Conservation (phyloP, 2,329 filamentous ascomycete species). For the Epicoccum nigrum region DNA sequence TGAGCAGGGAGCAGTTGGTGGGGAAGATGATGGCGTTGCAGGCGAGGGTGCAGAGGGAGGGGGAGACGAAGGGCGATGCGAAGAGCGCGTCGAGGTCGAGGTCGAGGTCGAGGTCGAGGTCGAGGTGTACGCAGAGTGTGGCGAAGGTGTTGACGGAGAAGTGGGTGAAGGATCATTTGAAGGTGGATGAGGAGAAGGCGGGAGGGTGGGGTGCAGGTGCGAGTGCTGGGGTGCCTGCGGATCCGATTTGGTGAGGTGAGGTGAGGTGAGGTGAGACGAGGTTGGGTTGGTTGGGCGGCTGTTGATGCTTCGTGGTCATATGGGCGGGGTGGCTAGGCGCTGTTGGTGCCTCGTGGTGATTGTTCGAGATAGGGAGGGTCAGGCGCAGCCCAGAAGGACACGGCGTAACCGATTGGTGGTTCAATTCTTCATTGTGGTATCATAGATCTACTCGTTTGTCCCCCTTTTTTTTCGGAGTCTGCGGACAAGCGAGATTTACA, state of each 20-base stretch:
- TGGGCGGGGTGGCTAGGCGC: too few species aligned
- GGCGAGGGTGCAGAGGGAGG: constrained; percentile 19
- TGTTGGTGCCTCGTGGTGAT: too few species aligned
- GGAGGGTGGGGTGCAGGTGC: not conserved
- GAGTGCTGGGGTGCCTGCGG: too few species aligned
- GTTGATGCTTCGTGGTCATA: not conserved
- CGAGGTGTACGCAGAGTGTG: not conserved
- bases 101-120: too few species aligned
- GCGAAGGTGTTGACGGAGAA: constrained; percentile 23
- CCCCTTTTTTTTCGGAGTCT: not conserved
- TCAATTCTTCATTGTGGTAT: constrained; percentile 14
- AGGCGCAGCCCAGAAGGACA: too few species aligned
- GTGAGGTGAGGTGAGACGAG: too few species aligned
- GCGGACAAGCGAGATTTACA: constrained; percentile 4
- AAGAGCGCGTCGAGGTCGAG: too few species aligned
- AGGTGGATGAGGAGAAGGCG: not conserved
- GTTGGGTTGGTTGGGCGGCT: not conserved
- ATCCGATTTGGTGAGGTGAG: too few species aligned
- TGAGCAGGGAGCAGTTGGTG: not conserved
- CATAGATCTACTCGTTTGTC: constrained; percentile 4
- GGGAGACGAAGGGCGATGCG: constrained; percentile 2
- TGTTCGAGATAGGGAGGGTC: too few species aligned
- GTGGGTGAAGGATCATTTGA: constrained; percentile 32
- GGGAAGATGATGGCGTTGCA: not conserved
- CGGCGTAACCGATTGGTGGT: too few species aligned